Evolutionary conservation across 192 early-diverging fungal genomes (phyloP).

Genomic region (Coemansia sp.): DNA sequence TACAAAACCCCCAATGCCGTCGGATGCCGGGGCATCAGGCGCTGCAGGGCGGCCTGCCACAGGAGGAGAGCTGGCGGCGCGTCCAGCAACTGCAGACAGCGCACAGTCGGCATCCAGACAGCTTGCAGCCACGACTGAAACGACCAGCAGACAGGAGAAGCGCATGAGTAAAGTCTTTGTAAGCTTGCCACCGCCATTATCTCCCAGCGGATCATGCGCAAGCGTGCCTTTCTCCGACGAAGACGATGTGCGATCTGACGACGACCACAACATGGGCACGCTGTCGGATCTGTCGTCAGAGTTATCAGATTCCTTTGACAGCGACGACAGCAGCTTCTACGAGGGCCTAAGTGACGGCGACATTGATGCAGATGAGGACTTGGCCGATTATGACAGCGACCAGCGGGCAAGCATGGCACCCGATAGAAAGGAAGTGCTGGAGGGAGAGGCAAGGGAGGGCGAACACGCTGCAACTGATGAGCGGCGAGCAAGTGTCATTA

Average conservation of each 20-base stretch:
- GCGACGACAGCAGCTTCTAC: conserved; percentile 47
- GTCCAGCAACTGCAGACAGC: too few relatives aligned
- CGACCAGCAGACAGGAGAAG: conserved; percentile 13
- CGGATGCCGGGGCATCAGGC: not conserved
- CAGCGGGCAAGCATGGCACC: conserved; percentile 5
- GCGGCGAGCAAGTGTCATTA: conserved; percentile 24
- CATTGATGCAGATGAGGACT: conserved; percentile 33
- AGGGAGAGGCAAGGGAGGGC: not conserved
- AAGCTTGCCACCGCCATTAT: conserved; percentile 7
- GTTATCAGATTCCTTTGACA: conserved; percentile 35
- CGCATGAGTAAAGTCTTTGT: conserved; percentile 27
- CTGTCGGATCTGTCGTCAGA: conserved; percentile 27
- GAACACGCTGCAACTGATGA: conserved; percentile 1
- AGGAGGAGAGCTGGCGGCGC: too few relatives aligned
- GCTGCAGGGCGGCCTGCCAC: too few relatives aligned
- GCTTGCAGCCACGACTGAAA: not conserved
- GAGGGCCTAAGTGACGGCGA: conserved; percentile 44
- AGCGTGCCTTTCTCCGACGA: conserved; percentile 47
- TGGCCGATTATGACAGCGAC: conserved; percentile 31
- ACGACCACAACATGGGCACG: conserved; percentile 16
- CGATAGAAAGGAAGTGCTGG: not conserved
- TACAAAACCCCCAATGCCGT: not conserved
- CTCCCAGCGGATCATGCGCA: conserved; percentile 32
- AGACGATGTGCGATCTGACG: conserved; percentile 14
- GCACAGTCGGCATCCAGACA: not conserved